These are phyloP conservation scores for Fusarium ramigenum DNA, from an alignment of 2,329 filamentous ascomycete species.

Conservation along the genomic window DNA sequence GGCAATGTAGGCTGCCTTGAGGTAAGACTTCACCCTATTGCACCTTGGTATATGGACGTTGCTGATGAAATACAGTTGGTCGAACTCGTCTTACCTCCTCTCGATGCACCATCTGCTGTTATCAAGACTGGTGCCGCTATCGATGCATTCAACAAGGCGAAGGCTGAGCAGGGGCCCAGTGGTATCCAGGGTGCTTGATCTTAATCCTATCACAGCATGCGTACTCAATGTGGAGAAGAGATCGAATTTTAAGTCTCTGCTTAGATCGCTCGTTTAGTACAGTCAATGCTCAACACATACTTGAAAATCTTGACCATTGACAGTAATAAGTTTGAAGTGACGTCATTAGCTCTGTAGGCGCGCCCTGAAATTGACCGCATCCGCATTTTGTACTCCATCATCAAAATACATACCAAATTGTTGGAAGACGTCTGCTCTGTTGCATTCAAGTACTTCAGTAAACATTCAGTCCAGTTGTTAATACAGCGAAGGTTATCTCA, in stretches of 20 bases:
- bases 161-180: background rate
- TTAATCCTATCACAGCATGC: fast-evolving
- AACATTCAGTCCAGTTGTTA: no score
- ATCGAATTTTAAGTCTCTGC: fast-evolving
- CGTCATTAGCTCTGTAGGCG: background rate
- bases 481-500: no score
- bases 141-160: background rate
- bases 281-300: background rate
- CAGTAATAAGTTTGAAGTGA: background rate
- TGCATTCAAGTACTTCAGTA: background rate
- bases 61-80: background rate
- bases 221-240: fast-evolving
- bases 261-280: fast-evolving
- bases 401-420: background rate
- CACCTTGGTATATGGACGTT: no score
- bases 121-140: constrained; percentile 1
- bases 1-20: background rate
- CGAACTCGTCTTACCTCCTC: background rate
- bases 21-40: background rate
- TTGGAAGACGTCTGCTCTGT: fast-evolving
- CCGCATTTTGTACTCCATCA: background rate
- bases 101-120: background rate
- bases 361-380: background rate
- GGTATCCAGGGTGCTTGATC: background rate
- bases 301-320: background rate